Evolutionary conservation across 176 grass and related monocot species (phyloP), one percentile per base, ranked within the genome.

Genomic region (Saccharum officinarum): DNA sequence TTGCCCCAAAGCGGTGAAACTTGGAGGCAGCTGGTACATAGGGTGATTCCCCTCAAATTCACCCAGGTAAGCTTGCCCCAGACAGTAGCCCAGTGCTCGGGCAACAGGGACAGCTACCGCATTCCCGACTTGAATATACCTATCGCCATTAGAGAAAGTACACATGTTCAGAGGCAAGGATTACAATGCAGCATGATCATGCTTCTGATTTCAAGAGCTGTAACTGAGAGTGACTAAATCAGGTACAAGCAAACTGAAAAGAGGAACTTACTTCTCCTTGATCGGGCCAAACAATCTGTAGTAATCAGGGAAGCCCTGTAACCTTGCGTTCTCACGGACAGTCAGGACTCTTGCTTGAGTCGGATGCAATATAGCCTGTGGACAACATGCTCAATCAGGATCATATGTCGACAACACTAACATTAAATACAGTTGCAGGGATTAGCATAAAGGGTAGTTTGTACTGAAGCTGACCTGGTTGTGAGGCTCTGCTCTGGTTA

Each of bases 401-500:
- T 16, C 10, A 4, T 39, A 67, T 10, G 31, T 12, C 22, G 42
- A 39, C 7, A 5, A 49, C 33, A 45, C 39, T 57, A 20, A 22
- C 44, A 23, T 2, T 2, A 16, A 71, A 60, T 5, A 55, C 11
- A 50, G 15, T 17, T 17, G 26, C 12, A 28, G 3, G 7, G 10
- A 85, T 42, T 28, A 10, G 5, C 49, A 15, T 17, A 17, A 17
- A 16, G 49, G 15, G 18, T 4, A 45, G 14, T n/a, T 25, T 85
- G 38, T 50, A 39, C 0, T 1, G 7, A 73, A 67, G 38, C 49
- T 54, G 34, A 84, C 96, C 88, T 98, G 91, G 45, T 98, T 95
- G 46, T 95, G 93, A 7, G 91, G 96, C 57, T 95, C 96, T 38
- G 93, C 93, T 74, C 87, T 81, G 2, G 96, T 98, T 30, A 98